Evolutionary conservation across 305 asterid species (phyloP).

Genomic region (Fraxinus sp.): DNA sequence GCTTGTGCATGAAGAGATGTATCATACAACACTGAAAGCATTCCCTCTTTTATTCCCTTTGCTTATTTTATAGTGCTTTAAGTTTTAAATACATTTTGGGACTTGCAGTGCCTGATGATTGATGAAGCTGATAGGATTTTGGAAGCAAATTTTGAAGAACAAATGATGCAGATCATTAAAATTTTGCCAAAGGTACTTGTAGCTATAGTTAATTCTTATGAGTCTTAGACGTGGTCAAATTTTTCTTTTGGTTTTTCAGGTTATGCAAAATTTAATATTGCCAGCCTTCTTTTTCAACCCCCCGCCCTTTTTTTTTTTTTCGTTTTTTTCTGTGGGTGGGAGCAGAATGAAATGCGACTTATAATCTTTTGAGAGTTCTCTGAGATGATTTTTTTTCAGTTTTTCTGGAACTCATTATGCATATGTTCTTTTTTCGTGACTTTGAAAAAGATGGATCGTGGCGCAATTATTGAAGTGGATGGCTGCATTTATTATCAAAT

Average conservation of each 20-base stretch:
- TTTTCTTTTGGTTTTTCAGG: background rate
- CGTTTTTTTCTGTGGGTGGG: background rate
- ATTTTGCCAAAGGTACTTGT: slow-evolving; percentile 76
- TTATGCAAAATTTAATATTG: background rate
- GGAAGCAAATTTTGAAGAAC: slow-evolving; percentile 87
- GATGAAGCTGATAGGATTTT: slow-evolving; percentile 96
- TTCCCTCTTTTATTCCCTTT: background rate
- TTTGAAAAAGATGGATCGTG: background rate
- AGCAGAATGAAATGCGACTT: background rate
- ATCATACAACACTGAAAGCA: background rate
- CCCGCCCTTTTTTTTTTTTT: background rate
- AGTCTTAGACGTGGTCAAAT: background rate
- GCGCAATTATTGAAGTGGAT: background rate
- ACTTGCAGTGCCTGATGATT: slow-evolving; percentile 79
- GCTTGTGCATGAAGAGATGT: background rate
- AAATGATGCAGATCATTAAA: slow-evolving; percentile 75
- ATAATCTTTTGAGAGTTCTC: background rate
- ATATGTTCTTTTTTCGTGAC: background rate
- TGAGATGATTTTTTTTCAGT: background rate
- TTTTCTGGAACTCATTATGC: background rate
- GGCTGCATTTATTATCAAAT: background rate
- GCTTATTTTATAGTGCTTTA: background rate
- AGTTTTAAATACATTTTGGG: slow-evolving; percentile 19
- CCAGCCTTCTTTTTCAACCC: background rate
- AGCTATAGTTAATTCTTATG: background rate